Conservation (phyloP, 1,284 basidiomycete genomes). For the Sporisorium sorghi region DNA sequence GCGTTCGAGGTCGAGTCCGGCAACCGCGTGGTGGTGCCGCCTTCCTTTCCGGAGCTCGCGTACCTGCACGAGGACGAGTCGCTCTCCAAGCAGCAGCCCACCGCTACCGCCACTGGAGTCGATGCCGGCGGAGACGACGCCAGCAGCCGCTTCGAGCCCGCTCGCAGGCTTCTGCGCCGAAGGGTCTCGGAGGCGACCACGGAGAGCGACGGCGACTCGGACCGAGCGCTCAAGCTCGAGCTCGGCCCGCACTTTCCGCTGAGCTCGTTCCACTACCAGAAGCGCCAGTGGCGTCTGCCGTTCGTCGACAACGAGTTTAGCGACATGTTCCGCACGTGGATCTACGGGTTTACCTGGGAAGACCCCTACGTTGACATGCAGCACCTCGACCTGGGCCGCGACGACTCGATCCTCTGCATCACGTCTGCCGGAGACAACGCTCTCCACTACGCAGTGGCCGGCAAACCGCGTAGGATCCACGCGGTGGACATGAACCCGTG, state of each 20-base stretch:
- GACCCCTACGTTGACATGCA: conserved; percentile 83
- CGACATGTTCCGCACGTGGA: conserved; percentile 80
- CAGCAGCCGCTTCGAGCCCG: conserved; percentile 50
- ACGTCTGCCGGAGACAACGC: conserved; percentile 86
- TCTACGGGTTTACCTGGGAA: conserved; percentile 83
- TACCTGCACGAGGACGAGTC: conserved; percentile 39
- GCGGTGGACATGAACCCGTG: conserved; percentile 79
- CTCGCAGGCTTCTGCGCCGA: conserved; percentile 63
- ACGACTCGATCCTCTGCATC: conserved; percentile 81
- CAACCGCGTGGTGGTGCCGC: conserved; percentile 71
- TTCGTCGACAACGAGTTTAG: conserved; percentile 81
- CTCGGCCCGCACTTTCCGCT: conserved; percentile 71
- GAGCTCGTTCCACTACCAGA: conserved; percentile 82
- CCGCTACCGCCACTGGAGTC: conserved; percentile 63
- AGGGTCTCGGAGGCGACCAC: conserved; percentile 70
- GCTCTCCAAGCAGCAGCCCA: conserved; percentile 38
- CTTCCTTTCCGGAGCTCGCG: conserved; percentile 66
- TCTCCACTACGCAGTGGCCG: conserved; percentile 81
- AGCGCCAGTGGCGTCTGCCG: conserved; percentile 75
- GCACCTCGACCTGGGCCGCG: conserved; percentile 75
- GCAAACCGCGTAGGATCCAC: conserved; percentile 75
- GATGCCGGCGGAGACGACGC: conserved; percentile 70
- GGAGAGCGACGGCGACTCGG: conserved; percentile 69
- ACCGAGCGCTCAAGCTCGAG: conserved; percentile 64
- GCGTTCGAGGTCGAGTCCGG: conserved; percentile 80